These are phyloP conservation scores for Metarhizium sp. DNA, from an alignment of 2,329 filamentous ascomycete species.

Conservation along the genomic window DNA sequence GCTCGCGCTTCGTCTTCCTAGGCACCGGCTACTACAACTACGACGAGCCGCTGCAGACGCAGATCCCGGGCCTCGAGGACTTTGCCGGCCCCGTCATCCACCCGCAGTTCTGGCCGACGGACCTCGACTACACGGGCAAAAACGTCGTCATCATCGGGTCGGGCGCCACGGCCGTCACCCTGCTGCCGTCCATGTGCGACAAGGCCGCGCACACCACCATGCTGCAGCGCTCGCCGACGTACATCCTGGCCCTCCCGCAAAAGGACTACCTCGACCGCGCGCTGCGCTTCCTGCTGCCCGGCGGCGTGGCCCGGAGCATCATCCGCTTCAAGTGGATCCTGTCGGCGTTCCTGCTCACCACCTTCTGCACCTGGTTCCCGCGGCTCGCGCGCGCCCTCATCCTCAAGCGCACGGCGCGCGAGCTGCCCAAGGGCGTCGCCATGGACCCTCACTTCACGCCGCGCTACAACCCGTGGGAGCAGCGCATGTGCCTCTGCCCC, in stretches of 20 bases:
- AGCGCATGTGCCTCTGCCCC: slow-evolving; percentile 52
- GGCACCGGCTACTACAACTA: slow-evolving; percentile 61
- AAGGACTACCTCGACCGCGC: slow-evolving; percentile 23
- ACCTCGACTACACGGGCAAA: slow-evolving; percentile 54
- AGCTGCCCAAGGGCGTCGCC: slow-evolving; percentile 38
- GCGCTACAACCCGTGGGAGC: slow-evolving; percentile 53
- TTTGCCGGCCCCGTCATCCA: slow-evolving; percentile 58
- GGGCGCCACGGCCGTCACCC: slow-evolving; percentile 67
- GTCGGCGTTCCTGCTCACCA: slow-evolving; percentile 35
- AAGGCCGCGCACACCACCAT: slow-evolving; percentile 60
- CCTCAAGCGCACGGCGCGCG: slow-evolving; percentile 27
- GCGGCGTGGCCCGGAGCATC: slow-evolving; percentile 35
- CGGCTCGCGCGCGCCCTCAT: slow-evolving; percentile 36
- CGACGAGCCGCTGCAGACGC: slow-evolving; percentile 43
- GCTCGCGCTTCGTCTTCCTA: slow-evolving; percentile 48
- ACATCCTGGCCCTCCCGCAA: slow-evolving; percentile 45
- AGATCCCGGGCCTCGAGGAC: slow-evolving; percentile 53
- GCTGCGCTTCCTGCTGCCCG: slow-evolving; percentile 32
- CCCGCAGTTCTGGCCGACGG: slow-evolving; percentile 64
- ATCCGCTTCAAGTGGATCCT: slow-evolving; percentile 36
- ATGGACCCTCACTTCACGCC: slow-evolving; percentile 47
- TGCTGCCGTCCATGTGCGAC: slow-evolving; percentile 58
- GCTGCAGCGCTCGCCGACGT: slow-evolving; percentile 66
- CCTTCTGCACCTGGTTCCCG: slow-evolving; percentile 31
- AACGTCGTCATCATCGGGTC: slow-evolving; percentile 61